These are phyloP conservation scores for Grifola frondosa DNA, from an alignment of 1,284 basidiomycete species.

Conservation along the genomic window DNA sequence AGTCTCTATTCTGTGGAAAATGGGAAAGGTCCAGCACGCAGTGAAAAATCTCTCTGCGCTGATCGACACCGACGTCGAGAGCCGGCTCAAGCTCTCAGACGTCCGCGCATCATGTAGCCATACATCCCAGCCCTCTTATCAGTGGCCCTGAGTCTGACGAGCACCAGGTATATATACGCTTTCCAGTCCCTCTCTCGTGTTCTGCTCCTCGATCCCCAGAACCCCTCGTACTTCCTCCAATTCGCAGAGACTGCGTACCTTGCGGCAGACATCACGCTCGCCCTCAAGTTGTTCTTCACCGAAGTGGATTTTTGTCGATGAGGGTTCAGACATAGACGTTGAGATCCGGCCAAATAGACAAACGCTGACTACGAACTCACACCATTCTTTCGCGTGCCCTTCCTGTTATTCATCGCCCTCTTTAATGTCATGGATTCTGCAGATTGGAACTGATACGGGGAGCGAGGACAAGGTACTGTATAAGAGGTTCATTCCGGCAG, in stretches of 20 bases:
- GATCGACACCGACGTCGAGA: slow-evolving; percentile 87
- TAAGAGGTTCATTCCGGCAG: no score
- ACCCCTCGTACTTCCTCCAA: slow-evolving; percentile 77
- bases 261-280: slow-evolving; percentile 66
- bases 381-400: no score
- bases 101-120: slow-evolving; percentile 78
- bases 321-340: no score
- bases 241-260: slow-evolving; percentile 88
- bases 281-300: slow-evolving; percentile 79
- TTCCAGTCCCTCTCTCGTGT: slow-evolving; percentile 78
- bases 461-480: no score
- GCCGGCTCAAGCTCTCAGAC: slow-evolving; percentile 89
- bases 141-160: slow-evolving; percentile 1
- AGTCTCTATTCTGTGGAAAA: slow-evolving; percentile 65
- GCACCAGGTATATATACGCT: slow-evolving; percentile 58
- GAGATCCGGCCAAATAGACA: no score
- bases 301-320: no score
- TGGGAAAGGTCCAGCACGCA: slow-evolving; percentile 61
- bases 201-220: slow-evolving; percentile 78
- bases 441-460: no score
- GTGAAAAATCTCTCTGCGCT: slow-evolving; percentile 75
- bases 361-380: no score
- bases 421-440: no score
- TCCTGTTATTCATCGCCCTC: no score
- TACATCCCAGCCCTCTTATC: slow-evolving; percentile 39